Base-by-base conservation (phyloP, 108 stramenopile genomes). In the Cyclotella sp. region DNA sequence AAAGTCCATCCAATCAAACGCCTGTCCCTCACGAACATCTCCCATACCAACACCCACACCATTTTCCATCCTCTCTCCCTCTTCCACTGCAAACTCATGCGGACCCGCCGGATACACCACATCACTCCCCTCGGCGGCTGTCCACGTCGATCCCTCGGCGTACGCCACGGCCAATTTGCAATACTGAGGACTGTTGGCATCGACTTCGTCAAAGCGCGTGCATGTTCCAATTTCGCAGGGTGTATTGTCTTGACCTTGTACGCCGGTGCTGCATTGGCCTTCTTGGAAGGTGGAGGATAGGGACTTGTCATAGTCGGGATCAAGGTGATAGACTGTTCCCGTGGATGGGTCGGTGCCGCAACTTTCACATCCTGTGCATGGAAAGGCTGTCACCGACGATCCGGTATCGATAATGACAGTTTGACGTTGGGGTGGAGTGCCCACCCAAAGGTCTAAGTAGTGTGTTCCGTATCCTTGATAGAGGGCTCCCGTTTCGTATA, bases 401-500 rank as follows among this genome's bases (percentile, higher is more conserved):
- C 97, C 97, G 2, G 97, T 97, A 77, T 97, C 97, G 57, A 97
- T 79, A 70, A 97, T 96, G 53, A 97, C 91, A n/a, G 94, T 93
- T 51, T 93, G 90, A 1, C 97, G 83, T 75, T 97, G 95, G 15
- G 97, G 41, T 0, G 97, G 97, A 45, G 89, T 86, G 12, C 97
- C 97, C 16, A 90, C 92, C 82, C 88, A 96, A 9, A 96, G 73
- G 69, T 96, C 92, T 13, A 93, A 70, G 60, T 92, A 96, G 72
- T 96, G 97, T 7, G 97, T 97, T 27, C 96, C 96, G 73, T 90
- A 92, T 9, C 96, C 96, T 77, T 90, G 89, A 60, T 81, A 88
- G 12, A 88, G 68, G 21, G 68, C 65, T 0, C 45, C 75, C 0
- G 60, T 63, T 58, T 79, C 72, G 45, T 73, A 79, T 0, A 22